These are phyloP conservation scores for Globisporangium spinosum DNA, from an alignment of 352 stramenopile species.

Conservation along the genomic window DNA sequence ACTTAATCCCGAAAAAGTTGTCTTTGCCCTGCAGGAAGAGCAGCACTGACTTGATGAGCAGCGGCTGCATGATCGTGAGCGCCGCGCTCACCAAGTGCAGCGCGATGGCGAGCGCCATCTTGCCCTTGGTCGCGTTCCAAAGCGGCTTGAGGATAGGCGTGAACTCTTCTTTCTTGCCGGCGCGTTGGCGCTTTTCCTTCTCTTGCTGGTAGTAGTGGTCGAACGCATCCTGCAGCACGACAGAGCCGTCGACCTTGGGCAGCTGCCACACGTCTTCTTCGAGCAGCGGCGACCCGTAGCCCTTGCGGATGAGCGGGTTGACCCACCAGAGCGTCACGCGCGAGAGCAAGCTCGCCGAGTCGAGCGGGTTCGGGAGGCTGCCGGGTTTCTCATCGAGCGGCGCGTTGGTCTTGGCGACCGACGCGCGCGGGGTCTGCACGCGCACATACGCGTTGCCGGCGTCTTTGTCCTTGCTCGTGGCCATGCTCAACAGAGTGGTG, in stretches of 20 bases:
- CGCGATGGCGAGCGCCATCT: constrained; percentile 27
- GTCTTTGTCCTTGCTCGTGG: too few species aligned
- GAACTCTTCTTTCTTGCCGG: constrained; percentile 26
- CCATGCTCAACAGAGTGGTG: too few species aligned
- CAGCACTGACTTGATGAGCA: constrained; percentile 60
- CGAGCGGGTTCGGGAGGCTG: constrained; percentile 25
- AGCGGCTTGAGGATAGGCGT: constrained; percentile 24
- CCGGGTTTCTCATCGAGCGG: too few species aligned
- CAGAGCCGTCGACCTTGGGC: constrained; percentile 31
- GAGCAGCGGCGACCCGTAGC: constrained; percentile 30
- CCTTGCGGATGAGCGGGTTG: constrained; percentile 33
- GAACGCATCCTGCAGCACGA: constrained; percentile 34
- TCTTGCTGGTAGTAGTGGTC: constrained; percentile 6
- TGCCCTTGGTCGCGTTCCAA: constrained; percentile 38
- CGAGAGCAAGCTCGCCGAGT: constrained; percentile 36
- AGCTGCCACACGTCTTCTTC: constrained; percentile 42
- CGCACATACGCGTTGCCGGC: too few species aligned
- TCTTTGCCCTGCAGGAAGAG: constrained; percentile 33
- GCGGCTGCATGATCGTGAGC: constrained; percentile 39
- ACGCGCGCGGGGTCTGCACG: too few species aligned
- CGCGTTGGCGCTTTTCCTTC: background rate
- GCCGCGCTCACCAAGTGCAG: constrained; percentile 33
- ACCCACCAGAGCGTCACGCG: constrained; percentile 54
- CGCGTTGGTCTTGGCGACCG: too few species aligned
- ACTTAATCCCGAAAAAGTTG: constrained; percentile 41